These are phyloP conservation scores for Trebouxia gelatinosa DNA, from an alignment of 163 green algal species.

Conservation along the genomic window DNA sequence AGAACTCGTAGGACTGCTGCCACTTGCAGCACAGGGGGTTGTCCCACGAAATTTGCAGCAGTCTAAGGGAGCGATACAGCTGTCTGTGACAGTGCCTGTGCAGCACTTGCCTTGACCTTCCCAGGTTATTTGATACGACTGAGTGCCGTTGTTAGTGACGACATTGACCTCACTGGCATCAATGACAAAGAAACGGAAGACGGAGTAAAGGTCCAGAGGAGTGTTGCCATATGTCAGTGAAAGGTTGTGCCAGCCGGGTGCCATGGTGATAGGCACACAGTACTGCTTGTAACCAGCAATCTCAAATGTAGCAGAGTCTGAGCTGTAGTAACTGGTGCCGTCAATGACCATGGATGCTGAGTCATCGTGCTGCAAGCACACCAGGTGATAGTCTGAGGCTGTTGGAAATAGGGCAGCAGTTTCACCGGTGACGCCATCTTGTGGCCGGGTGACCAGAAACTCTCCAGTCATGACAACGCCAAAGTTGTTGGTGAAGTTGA, in stretches of 20 bases:
- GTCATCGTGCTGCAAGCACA: slow-evolving; percentile 45
- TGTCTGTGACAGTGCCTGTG: slow-evolving; percentile 13
- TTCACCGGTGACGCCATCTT: slow-evolving; percentile 36
- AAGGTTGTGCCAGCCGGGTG: slow-evolving; percentile 38
- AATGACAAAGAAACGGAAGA: slow-evolving; percentile 42
- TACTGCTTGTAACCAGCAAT: slow-evolving; percentile 42
- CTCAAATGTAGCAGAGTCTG: slow-evolving; percentile 11
- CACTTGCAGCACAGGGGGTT: neutral
- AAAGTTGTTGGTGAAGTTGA: slow-evolving; percentile 31
- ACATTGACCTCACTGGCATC: slow-evolving; percentile 28
- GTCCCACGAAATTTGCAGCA: slow-evolving; percentile 40
- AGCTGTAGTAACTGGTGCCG: slow-evolving; percentile 36
- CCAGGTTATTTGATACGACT: slow-evolving; percentile 32
- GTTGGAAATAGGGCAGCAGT: slow-evolving; percentile 35
- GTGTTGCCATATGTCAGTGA: slow-evolving; percentile 36
- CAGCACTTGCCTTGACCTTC: slow-evolving; percentile 39
- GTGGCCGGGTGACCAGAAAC: slow-evolving; percentile 38
- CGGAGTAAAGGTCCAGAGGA: slow-evolving; percentile 12
- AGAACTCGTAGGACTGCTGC: neutral
- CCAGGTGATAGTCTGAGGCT: slow-evolving; percentile 43
- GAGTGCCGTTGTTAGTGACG: slow-evolving; percentile 27
- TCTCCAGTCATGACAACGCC: slow-evolving; percentile 34
- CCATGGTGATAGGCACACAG: slow-evolving; percentile 37
- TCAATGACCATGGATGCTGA: slow-evolving; percentile 38
- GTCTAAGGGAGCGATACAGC: slow-evolving; percentile 35